These are phyloP conservation scores for Corrigiola litoralis DNA, from an alignment of 179 eudicot species.

Conservation along the genomic window DNA sequence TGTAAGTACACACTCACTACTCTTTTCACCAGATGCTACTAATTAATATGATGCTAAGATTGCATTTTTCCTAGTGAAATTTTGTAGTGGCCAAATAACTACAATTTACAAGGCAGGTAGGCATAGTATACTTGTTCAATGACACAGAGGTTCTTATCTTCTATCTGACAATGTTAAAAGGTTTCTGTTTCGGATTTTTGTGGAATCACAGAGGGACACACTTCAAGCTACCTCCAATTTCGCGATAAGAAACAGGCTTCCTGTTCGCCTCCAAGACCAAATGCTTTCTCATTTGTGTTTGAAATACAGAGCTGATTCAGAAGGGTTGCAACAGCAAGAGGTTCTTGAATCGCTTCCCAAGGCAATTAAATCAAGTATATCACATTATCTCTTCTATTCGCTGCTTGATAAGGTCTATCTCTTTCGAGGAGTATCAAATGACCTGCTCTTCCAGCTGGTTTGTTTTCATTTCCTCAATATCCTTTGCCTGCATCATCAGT, in stretches of 20 bases:
- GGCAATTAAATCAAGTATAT: conserved; percentile 69
- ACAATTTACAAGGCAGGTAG: too few species aligned
- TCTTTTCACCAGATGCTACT: too few species aligned
- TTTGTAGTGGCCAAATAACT: too few species aligned
- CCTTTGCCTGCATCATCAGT: too few species aligned
- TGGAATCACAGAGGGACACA: conserved; percentile 60
- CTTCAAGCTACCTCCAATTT: conserved; percentile 69
- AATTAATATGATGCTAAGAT: too few species aligned
- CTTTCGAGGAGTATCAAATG: conserved; percentile 69
- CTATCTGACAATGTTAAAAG: not conserved
- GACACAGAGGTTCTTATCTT: too few species aligned
- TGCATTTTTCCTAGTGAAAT: too few species aligned
- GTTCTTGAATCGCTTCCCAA: conserved; percentile 68
- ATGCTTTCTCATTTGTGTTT: conserved; percentile 77
- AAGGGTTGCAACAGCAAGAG: conserved; percentile 80
- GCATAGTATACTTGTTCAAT: too few species aligned
- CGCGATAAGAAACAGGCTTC: conserved; percentile 63
- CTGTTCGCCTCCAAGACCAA: conserved; percentile 64
- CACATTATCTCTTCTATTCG: conserved; percentile 54
- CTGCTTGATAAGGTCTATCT: conserved; percentile 68
- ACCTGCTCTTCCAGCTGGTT: conserved; percentile 82
- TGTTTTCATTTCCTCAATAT: conserved; percentile 1
- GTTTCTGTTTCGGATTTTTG: not conserved
- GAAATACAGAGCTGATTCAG: conserved; percentile 67
- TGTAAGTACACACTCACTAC: conserved; percentile 58